Evolutionary conservation across 768 basidiomycete species (phyloP).

Genomic region (Kockovaella imperatae): DNA sequence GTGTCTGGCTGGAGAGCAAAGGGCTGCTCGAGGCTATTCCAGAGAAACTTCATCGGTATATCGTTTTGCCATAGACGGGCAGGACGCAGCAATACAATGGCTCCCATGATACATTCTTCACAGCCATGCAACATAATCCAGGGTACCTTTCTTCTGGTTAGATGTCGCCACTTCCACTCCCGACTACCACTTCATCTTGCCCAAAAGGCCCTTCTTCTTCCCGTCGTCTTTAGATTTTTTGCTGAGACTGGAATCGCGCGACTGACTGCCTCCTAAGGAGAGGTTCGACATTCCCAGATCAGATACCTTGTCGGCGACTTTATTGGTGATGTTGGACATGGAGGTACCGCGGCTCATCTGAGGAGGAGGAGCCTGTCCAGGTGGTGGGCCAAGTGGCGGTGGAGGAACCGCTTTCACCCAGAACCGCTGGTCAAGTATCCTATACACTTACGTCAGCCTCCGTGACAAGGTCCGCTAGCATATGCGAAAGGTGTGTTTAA

Average conservation of each 20-base stretch:
- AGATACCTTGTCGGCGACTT: too few relatives aligned
- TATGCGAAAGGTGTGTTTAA: not conserved
- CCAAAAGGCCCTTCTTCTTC: slow-evolving; percentile 22
- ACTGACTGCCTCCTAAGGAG: slow-evolving; percentile 14
- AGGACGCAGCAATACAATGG: not conserved
- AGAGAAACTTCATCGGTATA: slow-evolving; percentile 74
- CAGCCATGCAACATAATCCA: too few relatives aligned
- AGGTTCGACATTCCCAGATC: slow-evolving; percentile 4
- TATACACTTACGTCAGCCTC: not conserved
- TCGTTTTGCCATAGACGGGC: slow-evolving; percentile 55
- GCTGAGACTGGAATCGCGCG: not conserved
- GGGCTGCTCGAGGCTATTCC: slow-evolving; percentile 72
- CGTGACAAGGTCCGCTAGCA: not conserved
- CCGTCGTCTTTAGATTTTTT: slow-evolving; percentile 7
- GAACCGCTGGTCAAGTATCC: slow-evolving; percentile 42
- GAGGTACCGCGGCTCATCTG: too few relatives aligned
- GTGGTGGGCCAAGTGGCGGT: slow-evolving; percentile 33
- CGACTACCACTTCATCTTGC: slow-evolving; percentile 23
- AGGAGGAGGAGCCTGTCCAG: slow-evolving; percentile 14
- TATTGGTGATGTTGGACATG: too few relatives aligned
- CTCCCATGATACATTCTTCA: not conserved
- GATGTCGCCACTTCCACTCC: not conserved
- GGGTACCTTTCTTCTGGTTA: not conserved
- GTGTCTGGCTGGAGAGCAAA: slow-evolving; percentile 80
- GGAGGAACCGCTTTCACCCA: slow-evolving; percentile 45